These are phyloP conservation scores for Lizonia empirigonia DNA, from an alignment of 2,329 filamentous ascomycete genomes.

Conservation along the genomic window DNA sequence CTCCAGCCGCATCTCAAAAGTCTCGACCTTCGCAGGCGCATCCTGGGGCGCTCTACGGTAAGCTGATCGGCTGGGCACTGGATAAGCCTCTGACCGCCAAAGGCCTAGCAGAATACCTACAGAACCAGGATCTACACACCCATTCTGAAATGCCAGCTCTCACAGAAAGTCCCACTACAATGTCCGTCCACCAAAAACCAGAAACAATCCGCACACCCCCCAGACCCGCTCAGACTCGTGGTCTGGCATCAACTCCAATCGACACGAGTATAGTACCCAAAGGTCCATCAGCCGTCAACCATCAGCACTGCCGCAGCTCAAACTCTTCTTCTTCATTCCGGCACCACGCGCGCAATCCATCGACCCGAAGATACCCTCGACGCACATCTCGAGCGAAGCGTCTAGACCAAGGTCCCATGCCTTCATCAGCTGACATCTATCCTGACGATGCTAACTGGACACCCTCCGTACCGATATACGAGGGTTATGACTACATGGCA, in stretches of 20 bases:
- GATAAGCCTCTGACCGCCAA: constrained; percentile 30
- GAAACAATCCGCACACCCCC: background rate
- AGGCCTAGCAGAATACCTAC: constrained; percentile 24
- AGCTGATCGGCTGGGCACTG: constrained; percentile 30
- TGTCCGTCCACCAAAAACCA: background rate
- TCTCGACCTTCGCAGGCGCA: constrained; percentile 4
- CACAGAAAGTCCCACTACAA: background rate
- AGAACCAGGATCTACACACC: background rate
- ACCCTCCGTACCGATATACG: background rate
- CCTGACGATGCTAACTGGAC: constrained; percentile 34
- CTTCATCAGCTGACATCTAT: constrained; percentile 40
- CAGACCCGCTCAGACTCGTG: no score
- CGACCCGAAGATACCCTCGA: constrained; percentile 5
- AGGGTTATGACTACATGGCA: background rate
- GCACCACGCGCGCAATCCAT: constrained; percentile 8
- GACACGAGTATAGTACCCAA: background rate
- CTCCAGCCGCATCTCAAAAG: constrained; percentile 1
- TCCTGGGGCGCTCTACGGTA: constrained; percentile 19
- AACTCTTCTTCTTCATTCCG: constrained; percentile 1
- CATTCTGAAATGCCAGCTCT: background rate
- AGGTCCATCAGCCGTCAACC: background rate
- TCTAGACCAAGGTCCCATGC: constrained; percentile 37
- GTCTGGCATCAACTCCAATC: background rate
- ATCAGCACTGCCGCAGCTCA: constrained; percentile 7
- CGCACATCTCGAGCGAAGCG: constrained; percentile 27